A percentile compares a stretch with the other conserved stretches of the same genome.
phyloP scores from a whole-genome alignment of 208 protist genomes.

The Crithidia mellificae region DNA sequence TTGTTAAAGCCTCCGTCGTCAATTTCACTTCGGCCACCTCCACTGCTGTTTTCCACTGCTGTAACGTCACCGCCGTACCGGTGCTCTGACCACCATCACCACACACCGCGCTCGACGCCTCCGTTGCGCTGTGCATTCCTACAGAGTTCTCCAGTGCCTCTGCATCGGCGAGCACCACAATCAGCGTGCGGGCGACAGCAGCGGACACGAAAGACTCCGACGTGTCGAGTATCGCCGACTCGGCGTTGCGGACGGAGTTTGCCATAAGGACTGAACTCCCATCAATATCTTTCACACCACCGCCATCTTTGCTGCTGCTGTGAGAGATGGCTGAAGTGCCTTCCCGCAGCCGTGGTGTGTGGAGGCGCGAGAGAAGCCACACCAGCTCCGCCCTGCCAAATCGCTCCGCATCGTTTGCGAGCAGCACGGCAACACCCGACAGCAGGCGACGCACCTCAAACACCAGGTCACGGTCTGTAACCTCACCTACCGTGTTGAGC shows the following conservation, averaged over 20 bases:
- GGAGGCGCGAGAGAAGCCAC: slow-evolving; percentile 28
- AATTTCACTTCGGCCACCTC: slow-evolving; percentile 16
- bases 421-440: slow-evolving; percentile 21
- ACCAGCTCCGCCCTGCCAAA: slow-evolving; percentile 18
- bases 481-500: background rate
- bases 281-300: no score
- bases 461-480: background rate
- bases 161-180: slow-evolving; percentile 3
- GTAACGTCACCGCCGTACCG: slow-evolving; percentile 16
- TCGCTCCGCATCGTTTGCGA: slow-evolving; percentile 32
- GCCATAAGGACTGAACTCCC: no score
- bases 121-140: background rate
- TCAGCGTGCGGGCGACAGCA: slow-evolving; percentile 20
- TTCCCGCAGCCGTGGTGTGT: slow-evolving; percentile 17
- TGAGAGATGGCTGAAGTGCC: no score
- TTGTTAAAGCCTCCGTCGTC: background rate
- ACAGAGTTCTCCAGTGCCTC: background rate
- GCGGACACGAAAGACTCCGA: slow-evolving; percentile 28
- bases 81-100: no score
- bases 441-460: slow-evolving; percentile 33
- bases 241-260: no score
- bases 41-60: slow-evolving; percentile 18
- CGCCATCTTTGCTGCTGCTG: background rate
- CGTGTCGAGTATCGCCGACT: slow-evolving; percentile 5
- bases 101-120: background rate